phyloP scores from a whole-genome alignment of 306 rosid genomes.

The Malus orientalis region DNA sequence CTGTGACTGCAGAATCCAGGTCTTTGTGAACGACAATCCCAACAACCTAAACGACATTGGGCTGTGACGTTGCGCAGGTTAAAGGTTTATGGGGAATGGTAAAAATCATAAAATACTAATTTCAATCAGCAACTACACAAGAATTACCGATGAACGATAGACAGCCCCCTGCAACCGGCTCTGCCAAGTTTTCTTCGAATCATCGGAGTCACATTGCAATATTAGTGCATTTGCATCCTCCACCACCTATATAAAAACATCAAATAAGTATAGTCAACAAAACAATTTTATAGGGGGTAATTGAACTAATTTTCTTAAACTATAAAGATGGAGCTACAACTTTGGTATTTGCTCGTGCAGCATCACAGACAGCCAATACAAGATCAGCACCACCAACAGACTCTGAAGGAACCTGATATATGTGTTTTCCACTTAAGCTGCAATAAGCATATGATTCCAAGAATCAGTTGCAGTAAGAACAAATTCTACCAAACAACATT shows the following conservation, averaged over 20 bases:
- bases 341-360: slow-evolving; percentile 51
- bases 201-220: slow-evolving; percentile 70
- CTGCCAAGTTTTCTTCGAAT: slow-evolving; percentile 71
- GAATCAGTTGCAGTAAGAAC: slow-evolving; percentile 8
- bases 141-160: slow-evolving; percentile 72
- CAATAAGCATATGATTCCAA: slow-evolving; percentile 13
- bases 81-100: not conserved
- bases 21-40: not conserved
- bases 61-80: not conserved
- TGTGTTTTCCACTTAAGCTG: slow-evolving; percentile 81
- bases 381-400: slow-evolving; percentile 63
- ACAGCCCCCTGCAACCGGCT: slow-evolving; percentile 81
- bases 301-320: not conserved
- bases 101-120: not conserved
- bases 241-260: slow-evolving; percentile 49
- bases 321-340: slow-evolving; percentile 29
- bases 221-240: slow-evolving; percentile 83
- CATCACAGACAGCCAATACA: slow-evolving; percentile 66
- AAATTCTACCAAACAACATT: not conserved
- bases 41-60: not conserved
- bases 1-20: not conserved
- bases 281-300: not conserved
- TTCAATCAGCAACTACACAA: not conserved
- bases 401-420: slow-evolving; percentile 63
- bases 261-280: slow-evolving; percentile 3